Evolutionary conservation across 331 rosid species (phyloP).

Genomic region (Quercus tomentella): DNA sequence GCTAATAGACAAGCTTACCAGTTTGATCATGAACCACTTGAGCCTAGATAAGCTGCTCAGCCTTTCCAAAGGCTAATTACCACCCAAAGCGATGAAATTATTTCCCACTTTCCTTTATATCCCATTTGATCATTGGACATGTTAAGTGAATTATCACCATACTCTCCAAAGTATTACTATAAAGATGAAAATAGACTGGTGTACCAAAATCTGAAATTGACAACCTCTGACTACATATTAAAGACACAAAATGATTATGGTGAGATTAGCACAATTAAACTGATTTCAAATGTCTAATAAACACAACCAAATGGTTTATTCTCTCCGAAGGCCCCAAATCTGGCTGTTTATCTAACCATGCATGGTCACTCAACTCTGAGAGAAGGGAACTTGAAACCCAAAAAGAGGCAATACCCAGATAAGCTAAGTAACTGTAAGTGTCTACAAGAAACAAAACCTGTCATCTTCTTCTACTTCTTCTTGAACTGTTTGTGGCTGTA

Average conservation of each 20-base stretch:
- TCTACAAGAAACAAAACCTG: conserved; percentile 35
- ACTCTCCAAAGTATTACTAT: background rate
- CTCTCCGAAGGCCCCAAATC: background rate
- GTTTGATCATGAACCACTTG: background rate
- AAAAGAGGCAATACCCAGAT: background rate
- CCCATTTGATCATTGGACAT: background rate
- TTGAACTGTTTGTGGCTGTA: conserved; percentile 1
- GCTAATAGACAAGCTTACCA: background rate
- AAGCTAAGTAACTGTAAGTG: background rate
- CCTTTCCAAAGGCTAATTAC: background rate
- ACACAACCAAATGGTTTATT: background rate
- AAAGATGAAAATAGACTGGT: background rate
- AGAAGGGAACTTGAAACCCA: background rate
- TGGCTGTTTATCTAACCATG: background rate
- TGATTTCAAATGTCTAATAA: background rate
- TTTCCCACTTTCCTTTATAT: background rate
- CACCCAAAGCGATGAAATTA: background rate
- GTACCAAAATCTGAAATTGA: background rate
- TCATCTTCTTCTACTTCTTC: conserved; percentile 52
- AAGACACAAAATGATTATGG: background rate
- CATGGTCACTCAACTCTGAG: background rate
- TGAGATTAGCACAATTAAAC: background rate
- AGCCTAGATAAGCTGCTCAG: background rate
- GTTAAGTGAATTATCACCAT: background rate
- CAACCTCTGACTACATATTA: background rate